Base-by-base conservation (phyloP, 148 eudicot species). In the Fagopyrum homotropicum region DNA sequence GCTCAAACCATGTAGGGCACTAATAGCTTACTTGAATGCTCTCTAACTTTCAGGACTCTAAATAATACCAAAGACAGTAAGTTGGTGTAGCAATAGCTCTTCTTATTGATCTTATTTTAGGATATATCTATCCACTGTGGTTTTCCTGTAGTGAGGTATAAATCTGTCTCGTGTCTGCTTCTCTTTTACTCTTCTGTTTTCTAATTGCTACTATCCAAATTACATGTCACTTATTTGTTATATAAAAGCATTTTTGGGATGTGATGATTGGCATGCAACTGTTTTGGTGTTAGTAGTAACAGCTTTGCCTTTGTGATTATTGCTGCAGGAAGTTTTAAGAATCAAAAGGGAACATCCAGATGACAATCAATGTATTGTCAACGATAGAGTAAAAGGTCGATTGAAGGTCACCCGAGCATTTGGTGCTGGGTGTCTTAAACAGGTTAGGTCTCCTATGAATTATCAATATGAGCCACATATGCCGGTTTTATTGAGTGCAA, bases 351-450 rank as follows among this genome's bases (percentile, higher is more conserved):
- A 96, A 61, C 99, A 96, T 84, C 99, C 99, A 45, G 94, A 90
- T 88, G 99, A 96, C 80, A 84, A 75, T 40, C 91, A 87, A 59
- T 96, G 99, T 72, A 96, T 96, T 78, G 99, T 92, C 77, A 92
- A 96, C 77, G 98, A 85, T 84, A 88, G 99, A 87, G 99, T 96
- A 69, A 96, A 96, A 86, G 99, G 99, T 29, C 97, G 97, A 79
- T 88, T 92, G 47, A 92, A 96, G 80, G 99, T 96, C 74, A 92
- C 99, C 72, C 94, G 99, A 72, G 99, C 99, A 55, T 96, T 96
- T 86, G 99, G 99, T 68, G 99, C 98, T 84, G 99, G 98, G 46
- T 96, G 83, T 79, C 96, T 96, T 59, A 96, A 96, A 82, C 97
- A 89, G 94, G 99, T 96, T 72, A 63, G 90, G 83, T 47, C 45